Base-by-base conservation (phyloP, 2,329 filamentous ascomycete species). In the Helotiales sp. region DNA sequence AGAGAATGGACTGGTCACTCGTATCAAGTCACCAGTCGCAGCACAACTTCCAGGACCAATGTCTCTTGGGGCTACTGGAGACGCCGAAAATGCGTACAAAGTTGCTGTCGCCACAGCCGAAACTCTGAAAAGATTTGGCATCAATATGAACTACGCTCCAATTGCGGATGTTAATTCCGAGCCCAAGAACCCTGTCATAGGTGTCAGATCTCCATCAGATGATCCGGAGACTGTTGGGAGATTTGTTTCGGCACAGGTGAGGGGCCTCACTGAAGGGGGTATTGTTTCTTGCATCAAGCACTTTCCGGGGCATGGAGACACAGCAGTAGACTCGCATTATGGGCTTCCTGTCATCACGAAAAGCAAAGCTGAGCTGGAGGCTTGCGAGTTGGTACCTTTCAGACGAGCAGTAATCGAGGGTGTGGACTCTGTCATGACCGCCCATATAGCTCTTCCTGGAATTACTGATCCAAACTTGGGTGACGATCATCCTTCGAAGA, bases 131-230 rank as follows among this genome's bases (percentile, higher is more conserved):
- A 66, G 69, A 24, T 72, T 75, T 47, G 75, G 76, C 1, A 73
- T 78, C 51, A 78, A 77, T 53, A 77, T 76, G 73, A 76, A 77
- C 56, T 77, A 77, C 63, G 75, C 72, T 2, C 76, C 76, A 1
- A 70, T 74, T 46, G 77, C 75, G 25, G 75, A 78, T 56, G 70
- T 77, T 33, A 77, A 77, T 54, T 76, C 75, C 0, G 74, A 77
- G 54, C 74, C 76, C 1, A 66, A 73, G 42, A 77, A 77, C 50
- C 75, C 73, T 1, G 74, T 77, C 2, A 75, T 77, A 55, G 74
- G 75, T 1, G 74, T 77, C 2, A 69, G 76, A 22, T 77, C 75
- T 30, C 70, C 72, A 4, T 74, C 75, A 1, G 74, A 77, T 60
- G 67, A 78, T 38, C 74, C 75, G 0, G 70, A 74, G 27, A 70